phyloP scores from a whole-genome alignment of 2,329 filamentous ascomycete species.

The Botrytis cinerea region DNA sequence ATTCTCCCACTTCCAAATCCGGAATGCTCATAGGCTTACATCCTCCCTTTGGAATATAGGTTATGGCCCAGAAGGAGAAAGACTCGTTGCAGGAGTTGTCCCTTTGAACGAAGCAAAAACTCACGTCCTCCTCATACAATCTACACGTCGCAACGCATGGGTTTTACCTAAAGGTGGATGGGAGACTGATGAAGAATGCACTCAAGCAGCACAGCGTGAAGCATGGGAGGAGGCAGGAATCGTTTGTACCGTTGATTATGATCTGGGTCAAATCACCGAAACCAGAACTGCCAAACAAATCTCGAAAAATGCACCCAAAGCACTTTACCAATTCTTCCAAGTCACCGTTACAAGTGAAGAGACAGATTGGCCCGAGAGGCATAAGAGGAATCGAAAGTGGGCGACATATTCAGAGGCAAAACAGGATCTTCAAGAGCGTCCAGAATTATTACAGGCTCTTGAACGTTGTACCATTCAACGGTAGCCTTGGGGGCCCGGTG shows the following conservation, averaged over 20 bases:
- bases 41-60: conserved; percentile 55
- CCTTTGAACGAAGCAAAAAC: conserved; percentile 83
- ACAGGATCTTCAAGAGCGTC: conserved; percentile 72
- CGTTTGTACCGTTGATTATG: conserved; percentile 77
- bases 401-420: conserved; percentile 83
- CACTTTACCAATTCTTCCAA: conserved; percentile 80
- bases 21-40: conserved; percentile 37
- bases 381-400: conserved; percentile 90
- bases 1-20: conserved; percentile 1
- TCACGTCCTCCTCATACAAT: conserved; percentile 91
- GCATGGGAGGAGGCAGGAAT: conserved; percentile 99
- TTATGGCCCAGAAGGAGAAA: conserved; percentile 88
- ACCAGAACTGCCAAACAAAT: conserved; percentile 76
- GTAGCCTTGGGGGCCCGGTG: conserved; percentile 45
- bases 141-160: conserved; percentile 87
- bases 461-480: conserved; percentile 59
- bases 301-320: conserved; percentile 61
- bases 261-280: conserved; percentile 85
- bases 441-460: conserved; percentile 86
- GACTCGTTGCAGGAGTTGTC: conserved; percentile 92
- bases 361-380: conserved; percentile 86
- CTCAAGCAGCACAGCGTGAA: conserved; percentile 82
- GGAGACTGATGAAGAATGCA: conserved; percentile 90
- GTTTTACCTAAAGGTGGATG: conserved; percentile 97
- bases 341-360: conserved; percentile 86